Conservation (phyloP, 2,329 filamentous ascomycete species). For the Fusarium hostae region DNA sequence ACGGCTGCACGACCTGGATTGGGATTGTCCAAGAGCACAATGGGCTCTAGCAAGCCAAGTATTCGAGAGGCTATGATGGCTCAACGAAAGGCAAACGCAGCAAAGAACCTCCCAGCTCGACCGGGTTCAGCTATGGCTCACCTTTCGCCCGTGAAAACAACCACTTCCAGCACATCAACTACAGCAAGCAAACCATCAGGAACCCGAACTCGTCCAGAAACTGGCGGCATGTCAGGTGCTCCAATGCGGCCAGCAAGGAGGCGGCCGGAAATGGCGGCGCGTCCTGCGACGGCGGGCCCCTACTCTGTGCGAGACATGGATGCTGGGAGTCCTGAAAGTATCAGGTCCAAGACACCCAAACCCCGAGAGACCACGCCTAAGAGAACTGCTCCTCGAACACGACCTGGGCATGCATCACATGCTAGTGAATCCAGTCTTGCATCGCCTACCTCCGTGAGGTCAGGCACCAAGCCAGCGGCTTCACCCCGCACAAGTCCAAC, state of each 20-base stretch:
- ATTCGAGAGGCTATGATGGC: constrained; percentile 87
- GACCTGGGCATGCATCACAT: constrained; percentile 60
- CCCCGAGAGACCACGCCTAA: constrained; percentile 64
- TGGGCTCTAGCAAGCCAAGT: constrained; percentile 69
- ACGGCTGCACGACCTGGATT: constrained; percentile 64
- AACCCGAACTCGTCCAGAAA: constrained; percentile 56
- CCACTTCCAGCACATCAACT: constrained; percentile 44
- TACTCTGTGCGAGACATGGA: constrained; percentile 68
- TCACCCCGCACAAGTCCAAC: constrained; percentile 58
- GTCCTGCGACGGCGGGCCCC: constrained; percentile 73
- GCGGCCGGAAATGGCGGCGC: constrained; percentile 66
- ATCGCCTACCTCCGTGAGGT: constrained; percentile 55
- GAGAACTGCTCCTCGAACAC: constrained; percentile 58
- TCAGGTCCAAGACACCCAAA: constrained; percentile 63
- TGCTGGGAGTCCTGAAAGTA: constrained; percentile 58
- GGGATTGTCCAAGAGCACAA: constrained; percentile 72
- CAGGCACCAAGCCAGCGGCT: constrained; percentile 48
- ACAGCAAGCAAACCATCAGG: constrained; percentile 51
- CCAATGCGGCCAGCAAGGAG: constrained; percentile 70
- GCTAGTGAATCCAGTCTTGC: constrained; percentile 63
- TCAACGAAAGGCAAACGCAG: constrained; percentile 73
- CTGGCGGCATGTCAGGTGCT: constrained; percentile 70
- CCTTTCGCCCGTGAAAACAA: constrained; percentile 63
- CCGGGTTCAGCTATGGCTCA: constrained; percentile 74
- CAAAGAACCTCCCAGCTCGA: constrained; percentile 63